A percentile compares a stretch with the other conserved stretches of the same genome.
These are phyloP conservation scores for Neostapfia colusana DNA, from an alignment of 176 grass and related monocot species.

Conservation along the genomic window DNA sequence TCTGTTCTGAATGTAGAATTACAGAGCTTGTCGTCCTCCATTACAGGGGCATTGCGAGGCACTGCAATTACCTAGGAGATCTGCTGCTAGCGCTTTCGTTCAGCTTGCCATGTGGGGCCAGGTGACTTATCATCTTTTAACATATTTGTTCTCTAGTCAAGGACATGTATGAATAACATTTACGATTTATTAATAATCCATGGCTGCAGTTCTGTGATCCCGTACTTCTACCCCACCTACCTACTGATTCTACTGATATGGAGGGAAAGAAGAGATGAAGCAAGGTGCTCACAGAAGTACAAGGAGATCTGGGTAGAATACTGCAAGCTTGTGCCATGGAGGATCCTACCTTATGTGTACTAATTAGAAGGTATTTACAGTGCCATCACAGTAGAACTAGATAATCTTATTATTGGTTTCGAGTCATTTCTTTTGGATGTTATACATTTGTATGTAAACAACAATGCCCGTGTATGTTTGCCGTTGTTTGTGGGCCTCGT, in stretches of 20 bases:
- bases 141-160: background rate
- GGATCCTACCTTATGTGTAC: constrained; percentile 87
- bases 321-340: constrained; percentile 81
- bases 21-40: background rate
- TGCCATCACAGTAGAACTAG: constrained; percentile 2
- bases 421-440: background rate
- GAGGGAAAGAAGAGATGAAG: constrained; percentile 93
- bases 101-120: constrained; percentile 87
- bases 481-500: background rate
- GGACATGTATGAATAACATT: constrained; percentile 1
- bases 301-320: constrained; percentile 89
- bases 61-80: constrained; percentile 97
- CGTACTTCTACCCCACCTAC: constrained; percentile 93
- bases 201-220: constrained; percentile 70
- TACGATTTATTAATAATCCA: background rate
- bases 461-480: background rate
- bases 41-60: constrained; percentile 79
- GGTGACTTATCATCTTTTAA: constrained; percentile 38
- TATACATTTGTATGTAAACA: background rate
- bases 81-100: constrained; percentile 86
- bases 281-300: constrained; percentile 86
- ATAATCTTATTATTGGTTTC: background rate
- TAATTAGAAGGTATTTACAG: constrained; percentile 15
- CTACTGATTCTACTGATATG: constrained; percentile 86
- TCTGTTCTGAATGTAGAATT: background rate